phyloP scores from a whole-genome alignment of 305 asterid genomes.

The Lippia alba region DNA sequence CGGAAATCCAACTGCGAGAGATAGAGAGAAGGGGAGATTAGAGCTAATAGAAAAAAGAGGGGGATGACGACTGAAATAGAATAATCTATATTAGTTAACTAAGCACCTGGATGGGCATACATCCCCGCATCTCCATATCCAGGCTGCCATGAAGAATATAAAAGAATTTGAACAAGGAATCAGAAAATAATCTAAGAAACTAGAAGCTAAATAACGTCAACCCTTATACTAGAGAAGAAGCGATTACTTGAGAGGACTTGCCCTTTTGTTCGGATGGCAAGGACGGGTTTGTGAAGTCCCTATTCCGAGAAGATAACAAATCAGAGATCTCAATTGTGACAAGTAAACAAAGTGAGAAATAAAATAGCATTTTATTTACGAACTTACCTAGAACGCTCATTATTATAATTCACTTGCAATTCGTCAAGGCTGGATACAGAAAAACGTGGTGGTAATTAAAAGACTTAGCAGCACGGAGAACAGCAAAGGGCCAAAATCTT shows the following conservation, averaged over 20 bases:
- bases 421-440: conserved; percentile 84
- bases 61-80: not conserved
- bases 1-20: conserved; percentile 75
- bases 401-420: conserved; percentile 91
- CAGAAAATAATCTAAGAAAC: conserved; percentile 37
- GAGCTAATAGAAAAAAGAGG: conserved; percentile 15
- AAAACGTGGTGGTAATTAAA: conserved; percentile 31
- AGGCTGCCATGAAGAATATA: conserved; percentile 50
- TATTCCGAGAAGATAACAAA: conserved; percentile 40
- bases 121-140: conserved; percentile 87
- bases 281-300: conserved; percentile 96
- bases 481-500: conserved; percentile 18
- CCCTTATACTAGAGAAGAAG: conserved; percentile 38
- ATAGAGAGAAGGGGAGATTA: conserved; percentile 29
- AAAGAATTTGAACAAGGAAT: conserved; percentile 32
- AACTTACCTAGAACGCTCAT: conserved; percentile 90
- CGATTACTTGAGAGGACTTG: conserved; percentile 78
- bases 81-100: conserved; percentile 28
- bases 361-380: conserved; percentile 20
- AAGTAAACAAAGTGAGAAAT: conserved; percentile 26
- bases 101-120: conserved; percentile 68
- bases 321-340: conserved; percentile 31
- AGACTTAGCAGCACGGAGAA: conserved; percentile 20
- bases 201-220: conserved; percentile 29
- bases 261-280: conserved; percentile 97